Evolutionary conservation across 1,284 basidiomycete genomes (phyloP).

Genomic region (Testicularia cyperi): DNA sequence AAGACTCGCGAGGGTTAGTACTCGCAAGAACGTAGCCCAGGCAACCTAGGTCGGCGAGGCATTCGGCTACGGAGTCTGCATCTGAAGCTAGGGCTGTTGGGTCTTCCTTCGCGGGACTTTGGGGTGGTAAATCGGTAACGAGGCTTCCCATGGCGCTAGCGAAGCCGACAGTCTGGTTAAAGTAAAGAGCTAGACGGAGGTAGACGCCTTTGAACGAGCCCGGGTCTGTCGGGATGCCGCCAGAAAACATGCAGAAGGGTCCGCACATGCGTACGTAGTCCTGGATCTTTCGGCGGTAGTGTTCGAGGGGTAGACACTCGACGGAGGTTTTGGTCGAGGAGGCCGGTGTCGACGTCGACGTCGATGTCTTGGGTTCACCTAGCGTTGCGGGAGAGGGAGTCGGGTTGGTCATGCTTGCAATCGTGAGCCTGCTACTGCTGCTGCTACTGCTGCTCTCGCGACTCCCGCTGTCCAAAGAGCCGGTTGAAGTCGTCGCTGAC

Average conservation of each 20-base stretch:
- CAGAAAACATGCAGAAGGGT: conserved; percentile 24
- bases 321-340: not conserved
- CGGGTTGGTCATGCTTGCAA: too few species aligned
- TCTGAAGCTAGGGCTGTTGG: conserved; percentile 8
- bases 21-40: conserved; percentile 22
- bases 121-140: conserved; percentile 1
- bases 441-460: not conserved
- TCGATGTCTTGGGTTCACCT: not conserved
- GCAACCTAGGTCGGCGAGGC: conserved; percentile 16
- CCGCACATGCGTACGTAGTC: conserved; percentile 40
- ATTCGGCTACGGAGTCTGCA: conserved; percentile 17
- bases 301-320: conserved; percentile 15
- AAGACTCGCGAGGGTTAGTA: conserved; percentile 14
- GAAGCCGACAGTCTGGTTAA: conserved; percentile 19
- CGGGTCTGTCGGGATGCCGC: conserved; percentile 4
- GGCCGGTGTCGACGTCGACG: not conserved
- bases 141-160: conserved; percentile 13
- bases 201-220: conserved; percentile 20
- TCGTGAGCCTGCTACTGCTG: too few species aligned
- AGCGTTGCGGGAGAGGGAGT: too few species aligned
- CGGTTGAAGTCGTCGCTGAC: too few species aligned
- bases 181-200: conserved; percentile 20
- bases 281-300: conserved; percentile 28
- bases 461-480: not conserved
- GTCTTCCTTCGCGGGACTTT: conserved; percentile 1